These are phyloP conservation scores for Sonneratia caseolaris DNA, from an alignment of 345 rosid genomes.

Conservation along the genomic window DNA sequence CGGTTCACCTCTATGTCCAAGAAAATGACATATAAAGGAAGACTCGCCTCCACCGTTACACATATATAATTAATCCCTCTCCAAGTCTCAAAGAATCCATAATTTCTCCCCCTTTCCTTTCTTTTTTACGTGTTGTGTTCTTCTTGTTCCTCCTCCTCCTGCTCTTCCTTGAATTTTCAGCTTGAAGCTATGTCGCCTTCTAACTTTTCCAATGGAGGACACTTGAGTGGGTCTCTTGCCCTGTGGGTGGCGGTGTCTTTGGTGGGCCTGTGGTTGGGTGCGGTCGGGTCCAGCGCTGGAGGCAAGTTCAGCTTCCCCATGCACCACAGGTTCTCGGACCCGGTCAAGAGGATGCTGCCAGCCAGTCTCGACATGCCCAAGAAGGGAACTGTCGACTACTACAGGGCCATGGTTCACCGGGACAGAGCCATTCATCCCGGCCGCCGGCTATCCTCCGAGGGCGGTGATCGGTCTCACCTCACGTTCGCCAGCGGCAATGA, in stretches of 20 bases:
- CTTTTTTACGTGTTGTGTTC: too few relatives aligned
- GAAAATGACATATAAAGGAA: too few relatives aligned
- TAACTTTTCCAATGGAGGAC: too few relatives aligned
- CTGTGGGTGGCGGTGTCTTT: not conserved
- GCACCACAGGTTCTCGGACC: slow-evolving; percentile 75
- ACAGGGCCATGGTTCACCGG: slow-evolving; percentile 54
- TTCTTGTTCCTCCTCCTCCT: too few relatives aligned
- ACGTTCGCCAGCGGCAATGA: slow-evolving; percentile 59
- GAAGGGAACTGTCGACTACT: slow-evolving; percentile 49
- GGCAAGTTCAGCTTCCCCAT: slow-evolving; percentile 59
- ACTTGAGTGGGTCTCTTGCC: too few relatives aligned
- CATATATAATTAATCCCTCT: too few relatives aligned
- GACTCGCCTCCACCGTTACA: too few relatives aligned
- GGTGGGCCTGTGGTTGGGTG: not conserved
- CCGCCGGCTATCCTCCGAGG: slow-evolving; percentile 39
- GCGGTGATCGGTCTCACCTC: slow-evolving; percentile 30
- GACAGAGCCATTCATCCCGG: slow-evolving; percentile 48
- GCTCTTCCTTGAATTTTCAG: too few relatives aligned
- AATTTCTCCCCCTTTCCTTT: too few relatives aligned
- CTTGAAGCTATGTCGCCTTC: too few relatives aligned
- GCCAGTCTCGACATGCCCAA: slow-evolving; percentile 37
- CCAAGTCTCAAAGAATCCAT: too few relatives aligned
- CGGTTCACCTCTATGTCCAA: too few relatives aligned
- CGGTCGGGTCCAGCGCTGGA: slow-evolving; percentile 13
- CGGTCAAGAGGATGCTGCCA: slow-evolving; percentile 38